Evolutionary conservation across 2,329 filamentous ascomycete genomes (phyloP).

Genomic region (Sphaerulina musiva): DNA sequence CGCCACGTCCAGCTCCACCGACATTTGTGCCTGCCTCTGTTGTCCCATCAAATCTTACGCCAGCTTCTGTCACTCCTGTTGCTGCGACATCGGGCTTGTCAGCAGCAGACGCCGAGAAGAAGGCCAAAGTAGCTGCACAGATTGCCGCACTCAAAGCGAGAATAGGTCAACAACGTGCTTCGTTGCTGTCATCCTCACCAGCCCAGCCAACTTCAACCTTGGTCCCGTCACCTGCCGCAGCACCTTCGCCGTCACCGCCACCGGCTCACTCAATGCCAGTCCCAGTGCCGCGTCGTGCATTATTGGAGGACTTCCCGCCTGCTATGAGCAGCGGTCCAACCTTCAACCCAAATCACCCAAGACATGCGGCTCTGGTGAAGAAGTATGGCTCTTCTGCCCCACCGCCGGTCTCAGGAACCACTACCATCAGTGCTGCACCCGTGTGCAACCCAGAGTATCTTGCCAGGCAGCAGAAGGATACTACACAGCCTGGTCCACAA

Average conservation of each 20-base stretch:
- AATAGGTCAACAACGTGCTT: constrained; percentile 12
- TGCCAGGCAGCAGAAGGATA: constrained; percentile 7
- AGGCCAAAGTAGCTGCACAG: constrained; percentile 21
- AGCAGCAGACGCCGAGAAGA: constrained; percentile 17
- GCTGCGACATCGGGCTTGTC: constrained; percentile 2
- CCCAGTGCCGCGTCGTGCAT: background rate
- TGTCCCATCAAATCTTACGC: constrained; percentile 12
- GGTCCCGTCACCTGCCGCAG: background rate
- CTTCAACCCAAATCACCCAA: background rate
- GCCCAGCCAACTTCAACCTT: constrained; percentile 1
- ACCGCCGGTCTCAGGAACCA: background rate
- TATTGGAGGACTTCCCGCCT: background rate
- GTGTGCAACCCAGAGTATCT: constrained; percentile 17
- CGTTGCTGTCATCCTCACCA: background rate
- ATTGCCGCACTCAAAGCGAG: constrained; percentile 25
- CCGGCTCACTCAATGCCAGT: background rate
- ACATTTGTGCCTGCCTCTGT: constrained; percentile 4
- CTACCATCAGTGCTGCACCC: constrained; percentile 12
- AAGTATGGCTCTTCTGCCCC: background rate
- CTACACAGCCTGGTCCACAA: background rate
- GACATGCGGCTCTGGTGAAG: background rate
- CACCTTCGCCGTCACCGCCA: too few relatives aligned
- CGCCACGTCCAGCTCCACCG: constrained; percentile 10
- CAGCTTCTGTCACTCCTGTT: constrained; percentile 19
- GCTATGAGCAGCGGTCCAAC: background rate